These are phyloP conservation scores for Zizania latifolia DNA, from an alignment of 176 grass and related monocot species.

Conservation along the genomic window DNA sequence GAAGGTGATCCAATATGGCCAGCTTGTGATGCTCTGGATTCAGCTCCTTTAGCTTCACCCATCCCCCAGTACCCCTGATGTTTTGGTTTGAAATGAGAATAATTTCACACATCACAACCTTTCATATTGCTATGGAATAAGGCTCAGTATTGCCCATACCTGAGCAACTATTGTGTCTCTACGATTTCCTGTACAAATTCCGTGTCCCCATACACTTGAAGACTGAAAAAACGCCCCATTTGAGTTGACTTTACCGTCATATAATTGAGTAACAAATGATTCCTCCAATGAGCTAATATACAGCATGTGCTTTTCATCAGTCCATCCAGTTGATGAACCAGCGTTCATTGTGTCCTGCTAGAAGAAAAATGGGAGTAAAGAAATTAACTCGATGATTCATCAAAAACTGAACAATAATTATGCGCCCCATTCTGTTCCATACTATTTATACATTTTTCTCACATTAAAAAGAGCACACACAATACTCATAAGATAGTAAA, in stretches of 20 bases:
- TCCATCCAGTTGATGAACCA: constrained; percentile 58
- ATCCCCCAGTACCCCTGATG: constrained; percentile 29
- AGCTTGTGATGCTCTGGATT: constrained; percentile 32
- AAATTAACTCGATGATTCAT: neutral
- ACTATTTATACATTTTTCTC: constrained; percentile 1
- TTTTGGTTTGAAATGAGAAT: neutral
- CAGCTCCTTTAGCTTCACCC: constrained; percentile 25
- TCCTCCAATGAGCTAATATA: constrained; percentile 68
- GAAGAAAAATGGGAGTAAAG: constrained; percentile 24
- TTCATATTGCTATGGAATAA: neutral
- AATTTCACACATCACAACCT: neutral
- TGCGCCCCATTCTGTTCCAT: neutral
- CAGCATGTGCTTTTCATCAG: constrained; percentile 71
- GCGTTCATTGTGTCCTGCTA: constrained; percentile 24
- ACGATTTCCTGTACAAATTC: constrained; percentile 21
- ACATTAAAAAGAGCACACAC: neutral
- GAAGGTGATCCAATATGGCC: constrained; percentile 25
- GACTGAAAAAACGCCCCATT: constrained; percentile 27
- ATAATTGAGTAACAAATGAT: constrained; percentile 68
- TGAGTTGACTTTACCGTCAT: constrained; percentile 30
- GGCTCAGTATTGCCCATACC: constrained; percentile 28
- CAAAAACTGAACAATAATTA: neutral
- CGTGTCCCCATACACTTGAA: constrained; percentile 24
- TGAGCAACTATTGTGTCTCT: constrained; percentile 22
- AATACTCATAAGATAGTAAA: neutral